Evolutionary conservation across 345 rosid genomes (phyloP).

Genomic region (Punica granatum): DNA sequence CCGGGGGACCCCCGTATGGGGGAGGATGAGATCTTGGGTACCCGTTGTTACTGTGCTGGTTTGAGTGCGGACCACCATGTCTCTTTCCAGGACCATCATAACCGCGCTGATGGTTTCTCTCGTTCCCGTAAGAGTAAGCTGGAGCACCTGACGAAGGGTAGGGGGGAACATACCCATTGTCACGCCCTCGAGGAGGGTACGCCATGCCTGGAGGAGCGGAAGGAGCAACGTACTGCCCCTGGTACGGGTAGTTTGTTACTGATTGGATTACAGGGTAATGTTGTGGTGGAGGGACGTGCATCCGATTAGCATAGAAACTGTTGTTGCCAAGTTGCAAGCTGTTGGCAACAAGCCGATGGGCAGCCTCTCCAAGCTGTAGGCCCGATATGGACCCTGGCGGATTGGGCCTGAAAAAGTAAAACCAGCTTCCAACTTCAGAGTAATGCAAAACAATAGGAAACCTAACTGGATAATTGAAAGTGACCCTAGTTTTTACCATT

Average conservation of each 20-base stretch:
- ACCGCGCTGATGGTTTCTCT: constrained; percentile 11
- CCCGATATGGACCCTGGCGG: constrained; percentile 50
- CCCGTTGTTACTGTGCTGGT: constrained; percentile 25
- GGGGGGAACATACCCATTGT: not conserved
- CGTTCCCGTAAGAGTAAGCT: not conserved
- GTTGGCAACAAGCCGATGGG: constrained; percentile 58
- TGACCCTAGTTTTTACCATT: not conserved
- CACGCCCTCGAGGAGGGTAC: constrained; percentile 13
- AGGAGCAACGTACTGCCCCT: not conserved
- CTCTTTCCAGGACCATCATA: constrained; percentile 17
- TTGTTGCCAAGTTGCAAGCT: constrained; percentile 35
- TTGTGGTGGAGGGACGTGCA: constrained; percentile 24
- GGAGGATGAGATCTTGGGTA: constrained; percentile 29
- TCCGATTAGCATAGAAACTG: constrained; percentile 20
- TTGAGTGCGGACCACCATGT: not conserved
- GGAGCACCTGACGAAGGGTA: constrained; percentile 10
- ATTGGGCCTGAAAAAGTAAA: constrained; percentile 47
- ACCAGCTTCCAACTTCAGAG: not conserved
- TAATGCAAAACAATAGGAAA: not conserved
- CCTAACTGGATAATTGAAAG: not conserved
- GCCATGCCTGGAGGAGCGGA: constrained; percentile 17
- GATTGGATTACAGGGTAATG: constrained; percentile 16
- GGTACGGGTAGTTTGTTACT: not conserved
- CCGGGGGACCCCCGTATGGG: constrained; percentile 9
- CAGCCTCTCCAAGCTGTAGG: constrained; percentile 59